Conservation (phyloP, 805 yeast genomes). For the Myxozyma neotropica region DNA sequence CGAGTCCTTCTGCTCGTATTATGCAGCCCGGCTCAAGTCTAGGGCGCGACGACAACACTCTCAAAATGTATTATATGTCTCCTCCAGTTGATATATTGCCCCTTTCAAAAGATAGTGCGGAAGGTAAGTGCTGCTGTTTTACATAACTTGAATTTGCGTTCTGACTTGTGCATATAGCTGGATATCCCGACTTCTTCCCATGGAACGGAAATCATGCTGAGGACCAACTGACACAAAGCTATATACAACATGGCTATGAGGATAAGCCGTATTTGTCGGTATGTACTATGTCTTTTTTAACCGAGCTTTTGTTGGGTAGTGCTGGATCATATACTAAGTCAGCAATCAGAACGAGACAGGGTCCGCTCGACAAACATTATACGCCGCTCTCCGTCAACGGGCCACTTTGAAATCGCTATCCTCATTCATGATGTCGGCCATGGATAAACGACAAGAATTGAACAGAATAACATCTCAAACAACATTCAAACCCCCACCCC, state of each 20-base stretch:
- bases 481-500: constrained; percentile 76
- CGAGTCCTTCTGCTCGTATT: constrained; percentile 18
- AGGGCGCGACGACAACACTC: constrained; percentile 24
- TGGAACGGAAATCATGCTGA: constrained; percentile 67
- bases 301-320: not conserved
- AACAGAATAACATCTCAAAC: constrained; percentile 54
- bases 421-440: constrained; percentile 51
- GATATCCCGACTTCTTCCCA: constrained; percentile 70
- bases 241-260: constrained; percentile 69
- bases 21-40: not conserved
- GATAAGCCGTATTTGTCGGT: constrained; percentile 46
- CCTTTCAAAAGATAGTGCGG: constrained; percentile 21
- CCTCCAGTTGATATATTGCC: constrained; percentile 28
- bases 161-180: constrained; percentile 14
- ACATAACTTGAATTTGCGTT: too few relatives aligned
- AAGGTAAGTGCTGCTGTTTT: constrained; percentile 4
- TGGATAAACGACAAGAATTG: constrained; percentile 50
- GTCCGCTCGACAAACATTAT: constrained; percentile 63
- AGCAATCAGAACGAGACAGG: constrained; percentile 59
- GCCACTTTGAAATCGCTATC: constrained; percentile 54
- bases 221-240: constrained; percentile 54
- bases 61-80: constrained; percentile 25
- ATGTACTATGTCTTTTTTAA: not conserved
- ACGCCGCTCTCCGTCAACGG: constrained; percentile 45
- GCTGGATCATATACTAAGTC: not conserved